Conservation (phyloP, 306 rosid genomes). For the Psophocarpus tetragonolobus region DNA sequence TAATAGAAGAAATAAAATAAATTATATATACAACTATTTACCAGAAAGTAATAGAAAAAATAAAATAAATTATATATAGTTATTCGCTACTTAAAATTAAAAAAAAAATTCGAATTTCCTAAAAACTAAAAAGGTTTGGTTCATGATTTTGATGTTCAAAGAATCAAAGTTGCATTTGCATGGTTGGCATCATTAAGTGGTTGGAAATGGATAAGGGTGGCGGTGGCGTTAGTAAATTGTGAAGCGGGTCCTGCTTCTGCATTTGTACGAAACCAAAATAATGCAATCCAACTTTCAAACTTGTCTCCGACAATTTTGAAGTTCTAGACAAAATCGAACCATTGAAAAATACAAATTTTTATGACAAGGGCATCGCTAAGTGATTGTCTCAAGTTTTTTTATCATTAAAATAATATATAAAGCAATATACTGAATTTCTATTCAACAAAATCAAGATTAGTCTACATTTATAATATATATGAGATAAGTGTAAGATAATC, state of each 20-base stretch:
- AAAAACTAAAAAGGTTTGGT: background rate
- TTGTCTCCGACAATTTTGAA: background rate
- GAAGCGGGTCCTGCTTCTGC: background rate
- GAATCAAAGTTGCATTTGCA: background rate
- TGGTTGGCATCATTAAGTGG: background rate
- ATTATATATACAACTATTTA: too few species aligned
- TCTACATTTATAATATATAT: too few species aligned
- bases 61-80: too few species aligned
- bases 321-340: background rate
- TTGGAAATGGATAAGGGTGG: background rate
- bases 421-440: too few species aligned
- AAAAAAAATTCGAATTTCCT: too few species aligned
- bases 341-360: background rate
- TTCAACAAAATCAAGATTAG: too few species aligned
- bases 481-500: too few species aligned
- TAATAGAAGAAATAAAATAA: too few species aligned
- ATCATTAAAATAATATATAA: too few species aligned
- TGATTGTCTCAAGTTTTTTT: background rate
- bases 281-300: constrained; percentile 2
- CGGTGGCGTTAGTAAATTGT: background rate
- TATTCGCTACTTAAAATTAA: too few species aligned
- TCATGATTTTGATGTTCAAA: background rate
- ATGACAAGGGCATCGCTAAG: background rate
- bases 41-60: too few species aligned
- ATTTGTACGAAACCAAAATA: background rate